These are phyloP conservation scores for Yamadazyma sp. DNA, from an alignment of 805 yeast genomes.

Conservation along the genomic window DNA sequence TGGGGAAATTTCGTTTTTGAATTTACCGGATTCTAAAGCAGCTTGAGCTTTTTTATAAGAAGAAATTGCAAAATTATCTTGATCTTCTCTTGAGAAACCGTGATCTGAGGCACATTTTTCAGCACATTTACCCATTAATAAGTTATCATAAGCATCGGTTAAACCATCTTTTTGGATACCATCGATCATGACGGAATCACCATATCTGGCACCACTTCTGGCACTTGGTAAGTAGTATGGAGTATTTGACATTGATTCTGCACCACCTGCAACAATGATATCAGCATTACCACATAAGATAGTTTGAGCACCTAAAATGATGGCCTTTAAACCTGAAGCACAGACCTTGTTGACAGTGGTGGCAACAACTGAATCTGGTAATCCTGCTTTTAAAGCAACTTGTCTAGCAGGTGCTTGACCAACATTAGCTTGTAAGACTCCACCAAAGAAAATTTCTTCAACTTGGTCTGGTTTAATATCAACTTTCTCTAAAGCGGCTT, in stretches of 20 bases:
- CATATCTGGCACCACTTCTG: constrained; percentile 87
- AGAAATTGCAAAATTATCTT: constrained; percentile 81
- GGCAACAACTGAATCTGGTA: constrained; percentile 76
- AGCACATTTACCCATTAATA: constrained; percentile 95
- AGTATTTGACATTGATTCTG: constrained; percentile 94
- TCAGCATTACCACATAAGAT: constrained; percentile 88
- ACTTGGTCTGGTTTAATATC: constrained; percentile 72
- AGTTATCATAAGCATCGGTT: constrained; percentile 82
- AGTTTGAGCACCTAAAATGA: constrained; percentile 86
- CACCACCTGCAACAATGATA: constrained; percentile 94
- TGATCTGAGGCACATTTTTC: constrained; percentile 93
- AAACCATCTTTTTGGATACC: constrained; percentile 93
- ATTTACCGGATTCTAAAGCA: constrained; percentile 81
- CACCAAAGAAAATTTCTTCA: constrained; percentile 90
- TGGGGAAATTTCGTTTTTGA: constrained; percentile 77
- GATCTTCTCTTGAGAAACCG: constrained; percentile 73
- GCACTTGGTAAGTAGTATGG: constrained; percentile 77
- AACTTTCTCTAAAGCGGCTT: constrained; percentile 78
- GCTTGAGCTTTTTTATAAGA: constrained; percentile 84
- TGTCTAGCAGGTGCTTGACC: constrained; percentile 99
- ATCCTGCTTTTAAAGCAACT: constrained; percentile 88
- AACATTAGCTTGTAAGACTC: constrained; percentile 86
- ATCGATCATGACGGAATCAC: constrained; percentile 75
- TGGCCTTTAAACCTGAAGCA: constrained; percentile 92
- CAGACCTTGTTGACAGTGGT: constrained; percentile 95